A percentile compares a stretch with the other conserved stretches of the same genome.
phyloP scores from a whole-genome alignment of 345 rosid genomes.

The Acer yangbiense region DNA sequence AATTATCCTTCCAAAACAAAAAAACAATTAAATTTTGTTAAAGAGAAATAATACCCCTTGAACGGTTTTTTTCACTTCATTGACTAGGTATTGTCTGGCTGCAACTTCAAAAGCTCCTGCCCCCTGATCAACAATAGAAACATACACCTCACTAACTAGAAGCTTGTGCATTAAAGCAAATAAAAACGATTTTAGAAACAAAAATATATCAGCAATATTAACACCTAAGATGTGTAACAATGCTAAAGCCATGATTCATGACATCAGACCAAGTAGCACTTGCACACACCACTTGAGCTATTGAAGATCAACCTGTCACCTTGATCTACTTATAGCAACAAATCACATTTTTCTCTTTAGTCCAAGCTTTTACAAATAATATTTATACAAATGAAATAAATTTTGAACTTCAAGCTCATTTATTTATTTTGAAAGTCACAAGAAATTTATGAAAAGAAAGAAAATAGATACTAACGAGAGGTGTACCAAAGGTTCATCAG shows the following conservation, averaged over 20 bases:
- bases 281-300: background rate
- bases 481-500: background rate
- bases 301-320: background rate
- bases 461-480: background rate
- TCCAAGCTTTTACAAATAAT: background rate
- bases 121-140: slow-evolving; percentile 51
- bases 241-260: background rate
- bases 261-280: background rate
- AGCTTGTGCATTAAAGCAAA: background rate
- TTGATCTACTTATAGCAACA: background rate
- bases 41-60: slow-evolving; percentile 64
- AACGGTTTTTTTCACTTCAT: slow-evolving; percentile 89
- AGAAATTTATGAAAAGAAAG: background rate
- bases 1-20: no score
- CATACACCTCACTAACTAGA: background rate
- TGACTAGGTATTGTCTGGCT: slow-evolving; percentile 80
- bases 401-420: background rate
- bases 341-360: background rate
- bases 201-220: background rate
- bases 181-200: background rate
- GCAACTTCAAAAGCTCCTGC: slow-evolving; percentile 99
- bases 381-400: background rate
- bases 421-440: background rate
- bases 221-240: background rate
- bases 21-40: background rate